phyloP scores from a whole-genome alignment of 768 basidiomycete species.

The Leccinum rimulosum region DNA sequence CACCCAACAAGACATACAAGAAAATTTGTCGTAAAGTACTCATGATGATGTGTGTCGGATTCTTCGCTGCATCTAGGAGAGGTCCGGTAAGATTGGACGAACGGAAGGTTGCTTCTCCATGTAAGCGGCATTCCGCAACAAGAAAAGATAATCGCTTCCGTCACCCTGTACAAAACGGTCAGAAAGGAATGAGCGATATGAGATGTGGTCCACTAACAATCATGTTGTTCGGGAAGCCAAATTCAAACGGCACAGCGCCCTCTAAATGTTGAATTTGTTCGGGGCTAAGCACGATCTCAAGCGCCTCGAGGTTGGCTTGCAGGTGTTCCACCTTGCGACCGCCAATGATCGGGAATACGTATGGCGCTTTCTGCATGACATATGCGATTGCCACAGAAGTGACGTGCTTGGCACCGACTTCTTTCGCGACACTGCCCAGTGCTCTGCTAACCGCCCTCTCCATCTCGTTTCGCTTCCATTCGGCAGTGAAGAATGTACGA shows the following conservation, averaged over 20 bases:
- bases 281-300: constrained; percentile 43
- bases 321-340: constrained; percentile 54
- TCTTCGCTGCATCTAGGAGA: not conserved
- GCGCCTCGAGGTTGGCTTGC: constrained; percentile 47
- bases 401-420: constrained; percentile 48
- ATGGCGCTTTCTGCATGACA: constrained; percentile 51
- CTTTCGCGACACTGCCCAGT: constrained; percentile 48
- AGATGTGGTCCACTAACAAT: not conserved
- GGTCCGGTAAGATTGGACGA: constrained; percentile 6
- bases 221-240: constrained; percentile 39
- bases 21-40: not conserved
- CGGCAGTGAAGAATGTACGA: not conserved
- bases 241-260: constrained; percentile 39
- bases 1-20: not conserved
- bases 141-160: constrained; percentile 14
- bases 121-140: constrained; percentile 13
- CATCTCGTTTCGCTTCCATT: constrained; percentile 47
- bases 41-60: not conserved
- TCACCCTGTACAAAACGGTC: constrained; percentile 22
- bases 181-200: not conserved
- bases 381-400: constrained; percentile 46
- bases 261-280: constrained; percentile 49
- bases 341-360: constrained; percentile 52
- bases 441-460: constrained; percentile 43
- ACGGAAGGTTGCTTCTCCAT: constrained; percentile 21